Base-by-base conservation (phyloP, 2,329 filamentous ascomycete genomes). In the Beauveria australis region DNA sequence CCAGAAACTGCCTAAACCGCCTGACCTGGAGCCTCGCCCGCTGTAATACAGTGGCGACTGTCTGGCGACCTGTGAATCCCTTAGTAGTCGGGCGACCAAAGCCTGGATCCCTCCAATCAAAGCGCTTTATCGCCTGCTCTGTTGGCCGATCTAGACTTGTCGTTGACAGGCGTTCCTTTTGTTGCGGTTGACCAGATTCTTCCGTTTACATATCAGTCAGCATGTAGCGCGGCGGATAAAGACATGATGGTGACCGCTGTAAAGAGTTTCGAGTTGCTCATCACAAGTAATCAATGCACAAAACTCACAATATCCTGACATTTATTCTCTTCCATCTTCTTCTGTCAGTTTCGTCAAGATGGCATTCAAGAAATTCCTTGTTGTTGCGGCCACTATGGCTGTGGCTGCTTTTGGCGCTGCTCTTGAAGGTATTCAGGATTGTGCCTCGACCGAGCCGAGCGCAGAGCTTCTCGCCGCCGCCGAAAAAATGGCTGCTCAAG, bases 331-430 rank as follows among this genome's bases (percentile, higher is more conserved):
- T 46, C 5, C 12, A 3, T 14, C 41, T 9, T 14, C 41, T 9
- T 18, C 18, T 53, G 5, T 1, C 18, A 18, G 12, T 33, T 19
- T 5, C 14, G 16, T 49, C 5, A 41, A 44, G 1, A 60, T 60
- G 59, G 30, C 51, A 22, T 19, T 60, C 43, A 60, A 60, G 14
- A 41, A 60, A 22, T 30, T 30, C 18, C 41, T 60, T 28, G 12
- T 46, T 46, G 48, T 48, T 24, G n/a, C 33, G 9, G 59, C 59
- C 24, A 41, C 51, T 44, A 60, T 60, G 59, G 52, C 52, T 10
- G 24, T 16, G 40, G 44, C 59, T 16, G 51, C 19, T 44, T 53
- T 47, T 41, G 59, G 44, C 33, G 51, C 30, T 22, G 59, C 51
- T 24, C 30, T 60, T 41, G 12, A 48, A 30, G 43, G 44, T 5